phyloP scores from a whole-genome alignment of 495 filamentous ascomycete genomes.

The Niebla homalea region DNA sequence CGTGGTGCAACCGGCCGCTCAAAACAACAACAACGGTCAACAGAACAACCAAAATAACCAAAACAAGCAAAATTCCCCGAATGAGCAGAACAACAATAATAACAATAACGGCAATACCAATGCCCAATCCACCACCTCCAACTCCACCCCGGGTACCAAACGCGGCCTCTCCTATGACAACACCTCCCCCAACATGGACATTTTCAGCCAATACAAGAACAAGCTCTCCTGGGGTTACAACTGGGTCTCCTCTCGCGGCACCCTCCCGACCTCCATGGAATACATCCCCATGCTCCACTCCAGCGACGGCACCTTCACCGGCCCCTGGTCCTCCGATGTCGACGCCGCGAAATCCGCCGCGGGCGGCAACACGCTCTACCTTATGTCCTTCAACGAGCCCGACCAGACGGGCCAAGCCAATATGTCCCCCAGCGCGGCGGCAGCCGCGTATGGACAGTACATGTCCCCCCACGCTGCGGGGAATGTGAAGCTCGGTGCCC shows the following conservation, averaged over 20 bases:
- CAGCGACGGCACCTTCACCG: slow-evolving; percentile 11
- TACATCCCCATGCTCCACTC: slow-evolving; percentile 74
- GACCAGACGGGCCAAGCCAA: slow-evolving; percentile 54
- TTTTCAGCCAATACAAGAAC: slow-evolving; percentile 5
- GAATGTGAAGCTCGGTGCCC: slow-evolving; percentile 53
- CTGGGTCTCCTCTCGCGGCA: slow-evolving; percentile 45
- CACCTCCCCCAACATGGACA: slow-evolving; percentile 8
- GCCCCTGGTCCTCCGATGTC: slow-evolving; percentile 46
- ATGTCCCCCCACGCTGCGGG: slow-evolving; percentile 54
- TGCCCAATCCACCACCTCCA: background rate
- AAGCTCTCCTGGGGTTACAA: slow-evolving; percentile 31
- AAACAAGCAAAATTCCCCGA: slow-evolving; percentile 11
- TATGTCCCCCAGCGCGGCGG: slow-evolving; percentile 48
- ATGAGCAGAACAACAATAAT: background rate
- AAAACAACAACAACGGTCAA: slow-evolving; percentile 15
- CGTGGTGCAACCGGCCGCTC: slow-evolving; percentile 4
- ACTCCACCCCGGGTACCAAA: slow-evolving; percentile 11
- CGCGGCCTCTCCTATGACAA: slow-evolving; percentile 14
- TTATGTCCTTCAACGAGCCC: slow-evolving; percentile 85
- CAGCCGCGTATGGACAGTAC: slow-evolving; percentile 43
- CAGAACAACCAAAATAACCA: slow-evolving; percentile 7
- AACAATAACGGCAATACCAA: background rate
- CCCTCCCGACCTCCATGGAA: slow-evolving; percentile 33
- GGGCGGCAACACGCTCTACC: slow-evolving; percentile 23
- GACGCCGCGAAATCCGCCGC: slow-evolving; percentile 19